A percentile compares a stretch with the other conserved stretches of the same genome.
Conservation (phyloP, 352 stramenopile genomes). For the Globisporangium echinulatum region DNA sequence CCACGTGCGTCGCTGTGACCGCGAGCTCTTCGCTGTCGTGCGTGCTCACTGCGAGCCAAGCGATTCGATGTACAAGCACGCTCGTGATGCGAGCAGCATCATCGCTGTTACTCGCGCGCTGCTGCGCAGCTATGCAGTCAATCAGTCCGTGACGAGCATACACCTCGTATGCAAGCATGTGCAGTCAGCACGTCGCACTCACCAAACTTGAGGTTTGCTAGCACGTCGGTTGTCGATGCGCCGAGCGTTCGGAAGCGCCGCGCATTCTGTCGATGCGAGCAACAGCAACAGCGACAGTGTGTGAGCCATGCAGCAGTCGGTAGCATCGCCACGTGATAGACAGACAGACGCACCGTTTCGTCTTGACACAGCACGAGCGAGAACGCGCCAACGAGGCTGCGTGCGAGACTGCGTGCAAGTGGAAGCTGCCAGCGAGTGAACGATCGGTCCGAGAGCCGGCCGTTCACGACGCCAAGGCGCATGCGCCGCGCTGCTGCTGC, state of each 20-base stretch:
- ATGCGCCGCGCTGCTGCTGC: constrained; percentile 36
- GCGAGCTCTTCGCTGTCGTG: constrained; percentile 59
- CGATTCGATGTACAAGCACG: constrained; percentile 18
- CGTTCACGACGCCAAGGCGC: constrained; percentile 58
- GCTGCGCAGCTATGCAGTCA: constrained; percentile 4
- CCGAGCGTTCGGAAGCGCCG: constrained; percentile 43
- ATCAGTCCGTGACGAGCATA: neutral
- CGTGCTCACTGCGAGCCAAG: constrained; percentile 59
- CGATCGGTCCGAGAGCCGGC: constrained; percentile 49
- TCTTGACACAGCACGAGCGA: constrained; percentile 65
- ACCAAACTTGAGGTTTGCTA: constrained; percentile 76
- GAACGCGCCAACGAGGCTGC: constrained; percentile 25
- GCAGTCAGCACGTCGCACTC: constrained; percentile 4
- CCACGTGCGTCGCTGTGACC: constrained; percentile 31
- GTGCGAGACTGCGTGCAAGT: constrained; percentile 18
- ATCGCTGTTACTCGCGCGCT: constrained; percentile 1
- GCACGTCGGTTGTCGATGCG: constrained; percentile 16
- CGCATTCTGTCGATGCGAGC: constrained; percentile 23
- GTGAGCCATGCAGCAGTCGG: neutral
- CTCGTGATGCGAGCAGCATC: constrained; percentile 8
- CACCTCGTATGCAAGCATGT: neutral
- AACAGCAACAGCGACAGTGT: neutral
- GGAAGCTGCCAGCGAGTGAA: constrained; percentile 46
- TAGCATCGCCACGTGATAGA: no score
- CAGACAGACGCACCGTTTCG: constrained; percentile 20